These are phyloP conservation scores for Neofusicoccum kwambonambiense DNA, from an alignment of 2,329 filamentous ascomycete genomes.

Conservation along the genomic window DNA sequence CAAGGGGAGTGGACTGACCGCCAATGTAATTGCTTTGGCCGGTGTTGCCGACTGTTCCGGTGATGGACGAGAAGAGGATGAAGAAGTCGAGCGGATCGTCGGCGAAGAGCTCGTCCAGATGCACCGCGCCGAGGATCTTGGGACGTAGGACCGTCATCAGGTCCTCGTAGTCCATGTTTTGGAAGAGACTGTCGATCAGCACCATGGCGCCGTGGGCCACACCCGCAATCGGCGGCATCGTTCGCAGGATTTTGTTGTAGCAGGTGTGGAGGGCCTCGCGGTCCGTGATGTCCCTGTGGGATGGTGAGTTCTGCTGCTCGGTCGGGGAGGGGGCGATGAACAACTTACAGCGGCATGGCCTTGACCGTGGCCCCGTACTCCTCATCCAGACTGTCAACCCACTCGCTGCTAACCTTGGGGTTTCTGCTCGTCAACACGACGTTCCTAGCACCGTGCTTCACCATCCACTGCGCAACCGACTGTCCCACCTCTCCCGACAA, in stretches of 20 bases:
- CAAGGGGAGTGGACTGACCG: background rate
- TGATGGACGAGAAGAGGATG: conserved; percentile 26
- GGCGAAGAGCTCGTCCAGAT: conserved; percentile 23
- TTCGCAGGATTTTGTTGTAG: conserved; percentile 4
- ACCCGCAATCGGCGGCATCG: conserved; percentile 21
- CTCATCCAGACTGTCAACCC: conserved; percentile 24
- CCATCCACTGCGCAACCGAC: conserved; percentile 27
- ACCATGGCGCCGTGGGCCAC: conserved; percentile 27
- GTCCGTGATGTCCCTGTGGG: conserved; percentile 16
- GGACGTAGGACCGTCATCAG: conserved; percentile 20
- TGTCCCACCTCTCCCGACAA: conserved; percentile 24
- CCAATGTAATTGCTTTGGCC: conserved; percentile 27
- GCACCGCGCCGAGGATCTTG: conserved; percentile 22
- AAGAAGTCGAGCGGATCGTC: conserved; percentile 26
- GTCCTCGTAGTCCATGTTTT: conserved; percentile 14
- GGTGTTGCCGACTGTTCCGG: conserved; percentile 18
- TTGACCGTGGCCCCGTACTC: conserved; percentile 13
- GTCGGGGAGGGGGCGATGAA: no score
- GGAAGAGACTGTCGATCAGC: conserved; percentile 21
- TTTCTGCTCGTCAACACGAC: conserved; percentile 40
- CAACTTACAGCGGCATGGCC: background rate
- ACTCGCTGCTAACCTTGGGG: conserved; percentile 33
- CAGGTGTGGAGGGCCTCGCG: background rate
- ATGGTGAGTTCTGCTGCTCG: no score
- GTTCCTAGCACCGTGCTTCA: conserved; percentile 23